Evolutionary conservation across 306 rosid genomes (phyloP), one percentile per base, ranked within the genome.

Genomic region (Casuarina glauca): DNA sequence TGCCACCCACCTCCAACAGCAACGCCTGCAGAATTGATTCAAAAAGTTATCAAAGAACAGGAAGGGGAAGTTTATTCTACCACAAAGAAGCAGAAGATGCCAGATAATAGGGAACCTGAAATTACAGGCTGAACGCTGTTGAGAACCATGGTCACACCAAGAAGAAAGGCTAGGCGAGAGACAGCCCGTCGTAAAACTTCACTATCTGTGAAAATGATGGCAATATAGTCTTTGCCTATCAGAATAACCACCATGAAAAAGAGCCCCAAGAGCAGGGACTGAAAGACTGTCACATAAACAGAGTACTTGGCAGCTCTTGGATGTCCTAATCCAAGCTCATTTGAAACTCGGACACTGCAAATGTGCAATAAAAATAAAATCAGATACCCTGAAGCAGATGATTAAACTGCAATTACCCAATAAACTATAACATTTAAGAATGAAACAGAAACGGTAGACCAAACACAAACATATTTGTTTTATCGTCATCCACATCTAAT

Each of bases 1-100:
- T 94, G 98, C 98, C 97, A 94, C 35, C 98, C 98, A 45, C 94
- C 96, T 84, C 98, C 98, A 73, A 94, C 53, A 41, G 98, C 98
- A 84, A 94, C 97, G 46, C 98, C 98, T 92, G 76, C 20, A 82
- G 73, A 53, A 73, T 79, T 69, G 55, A 77, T 50, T 69, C 49
- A 60, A 70, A 15, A 6, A 41, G 41, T 7, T 8, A 42, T 66
- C 17, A 17, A 17, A 42, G 70, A 19, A 45, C 13, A 3, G 70
- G 48, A 66, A 17, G 39, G 32, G 1, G 49, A 39, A 0, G 70
- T 12, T 39, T 66, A 42, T 42, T 66, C 17, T 66, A 13, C 45
- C 41, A 5, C 42, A 10, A 3, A 32, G 60, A 70, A 54, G 15
- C 6, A n/a, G 57, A 44, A 5, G 54, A 52, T 20, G 38, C 7